A percentile compares a stretch with the other conserved stretches of the same genome.
phyloP scores from a whole-genome alignment of 2,329 filamentous ascomycete species.

The Pseudocercospora musae region DNA sequence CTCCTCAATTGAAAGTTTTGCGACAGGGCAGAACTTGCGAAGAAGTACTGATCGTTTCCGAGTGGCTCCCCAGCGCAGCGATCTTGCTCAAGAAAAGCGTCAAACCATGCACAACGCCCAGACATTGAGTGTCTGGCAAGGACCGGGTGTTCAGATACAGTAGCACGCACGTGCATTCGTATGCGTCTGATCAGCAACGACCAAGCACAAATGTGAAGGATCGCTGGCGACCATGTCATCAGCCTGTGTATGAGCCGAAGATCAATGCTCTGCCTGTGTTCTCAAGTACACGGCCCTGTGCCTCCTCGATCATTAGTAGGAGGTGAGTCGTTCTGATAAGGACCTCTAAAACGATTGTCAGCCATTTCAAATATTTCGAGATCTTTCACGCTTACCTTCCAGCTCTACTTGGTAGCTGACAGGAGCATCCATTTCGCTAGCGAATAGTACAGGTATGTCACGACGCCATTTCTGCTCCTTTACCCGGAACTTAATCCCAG shows the following conservation, averaged over 20 bases:
- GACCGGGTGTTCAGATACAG: neutral
- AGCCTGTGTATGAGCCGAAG: slow-evolving; percentile 45
- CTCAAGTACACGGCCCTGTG: slow-evolving; percentile 57
- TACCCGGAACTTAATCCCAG: slow-evolving; percentile 68
- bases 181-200: neutral
- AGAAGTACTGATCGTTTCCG: neutral
- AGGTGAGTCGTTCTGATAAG: slow-evolving; percentile 63
- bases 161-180: neutral
- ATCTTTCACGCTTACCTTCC: slow-evolving; percentile 53
- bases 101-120: neutral
- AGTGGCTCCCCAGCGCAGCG: neutral
- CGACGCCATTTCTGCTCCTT: slow-evolving; percentile 48
- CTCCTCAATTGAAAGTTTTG: neutral
- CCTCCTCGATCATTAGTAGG: slow-evolving; percentile 63
- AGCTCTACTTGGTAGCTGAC: slow-evolving; percentile 70
- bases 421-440: slow-evolving; percentile 60
- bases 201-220: too few relatives aligned
- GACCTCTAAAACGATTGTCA: slow-evolving; percentile 52
- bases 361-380: neutral
- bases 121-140: neutral
- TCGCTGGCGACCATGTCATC: neutral
- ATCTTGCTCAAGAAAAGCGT: neutral
- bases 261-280: slow-evolving; percentile 65
- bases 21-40: neutral
- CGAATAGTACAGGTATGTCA: slow-evolving; percentile 54